Evolutionary conservation across 306 rosid genomes (phyloP).

Genomic region (Styphnolobium japonicum): DNA sequence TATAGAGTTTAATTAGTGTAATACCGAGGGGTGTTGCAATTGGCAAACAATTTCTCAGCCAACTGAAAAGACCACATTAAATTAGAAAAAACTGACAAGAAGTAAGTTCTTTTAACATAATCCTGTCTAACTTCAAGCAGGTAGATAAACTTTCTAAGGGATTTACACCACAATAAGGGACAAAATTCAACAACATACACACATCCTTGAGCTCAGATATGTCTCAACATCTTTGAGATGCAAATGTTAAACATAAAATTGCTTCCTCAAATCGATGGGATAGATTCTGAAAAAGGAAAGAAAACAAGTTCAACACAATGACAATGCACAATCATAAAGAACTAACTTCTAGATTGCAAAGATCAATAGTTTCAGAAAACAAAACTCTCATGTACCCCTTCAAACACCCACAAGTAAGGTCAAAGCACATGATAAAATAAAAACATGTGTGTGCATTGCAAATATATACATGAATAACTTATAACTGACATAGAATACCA

Average conservation of each 20-base stretch:
- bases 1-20: too few relatives aligned
- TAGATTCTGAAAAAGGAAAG: slow-evolving; percentile 41
- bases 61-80: slow-evolving; percentile 42
- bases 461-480: background rate
- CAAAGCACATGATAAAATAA: background rate
- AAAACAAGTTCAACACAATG: background rate
- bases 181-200: slow-evolving; percentile 59
- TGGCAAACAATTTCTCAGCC: slow-evolving; percentile 67
- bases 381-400: background rate
- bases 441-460: background rate
- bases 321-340: background rate
- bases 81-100: background rate
- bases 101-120: background rate
- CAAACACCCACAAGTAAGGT: background rate
- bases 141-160: slow-evolving; percentile 70
- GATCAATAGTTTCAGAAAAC: background rate
- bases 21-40: slow-evolving; percentile 64
- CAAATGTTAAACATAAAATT: slow-evolving; percentile 60
- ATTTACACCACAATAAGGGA: slow-evolving; percentile 71
- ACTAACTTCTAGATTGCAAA: background rate
- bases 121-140: background rate
- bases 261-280: slow-evolving; percentile 79
- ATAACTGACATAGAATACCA: background rate
- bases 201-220: slow-evolving; percentile 61
- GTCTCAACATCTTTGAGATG: slow-evolving; percentile 69